Evolutionary conservation across 2,329 filamentous ascomycete species (phyloP), one percentile per base, ranked within the genome.

Genomic region (Cladophialophora exuberans): DNA sequence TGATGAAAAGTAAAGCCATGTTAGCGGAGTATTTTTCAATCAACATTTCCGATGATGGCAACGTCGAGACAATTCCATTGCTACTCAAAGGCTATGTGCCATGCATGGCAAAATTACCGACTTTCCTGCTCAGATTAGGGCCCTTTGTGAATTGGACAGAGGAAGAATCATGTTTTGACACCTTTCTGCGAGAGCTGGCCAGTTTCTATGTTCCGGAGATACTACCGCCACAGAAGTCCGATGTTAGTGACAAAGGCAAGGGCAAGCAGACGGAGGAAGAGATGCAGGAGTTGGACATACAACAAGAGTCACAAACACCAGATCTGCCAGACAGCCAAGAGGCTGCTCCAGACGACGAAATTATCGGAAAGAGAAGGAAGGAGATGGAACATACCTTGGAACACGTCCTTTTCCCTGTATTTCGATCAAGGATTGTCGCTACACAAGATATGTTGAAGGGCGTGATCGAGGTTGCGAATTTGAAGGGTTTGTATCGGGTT

Each of bases 401-500:
- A 72, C 83, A 96, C 72, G 78, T 91, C 7, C 80, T 99, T 52
- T 97, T 99, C 64, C 94, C 94, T 0, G 90, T 91, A 0, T 89
- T 97, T 67, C 90, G 90, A 69, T 79, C 87, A 4, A 80, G 91
- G 54, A 73, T 99, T 42, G 84, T 97, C 52, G 92, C 90, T 17
- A 97, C 94, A 6, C 87, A 83, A 61, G 79, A 81, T 4, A 73
- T 97, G 65, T 83, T 95, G 73, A 83, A 85, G 46, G 88, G 85
- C 0, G 84, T 96, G 9, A 75, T 96, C 42, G 93, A 99, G 72
- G 84, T 96, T 44, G 93, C 94, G 1, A 90, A 95, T 73, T 72
- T 97, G 56, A 97, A 96, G 72, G 91, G 92, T 0, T 69, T 99
- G 54, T 99, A 99, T 72, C 79, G 89, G 41, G 92, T 97, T 2